phyloP scores from a whole-genome alignment of 306 rosid genomes.

The Rosa chinensis region DNA sequence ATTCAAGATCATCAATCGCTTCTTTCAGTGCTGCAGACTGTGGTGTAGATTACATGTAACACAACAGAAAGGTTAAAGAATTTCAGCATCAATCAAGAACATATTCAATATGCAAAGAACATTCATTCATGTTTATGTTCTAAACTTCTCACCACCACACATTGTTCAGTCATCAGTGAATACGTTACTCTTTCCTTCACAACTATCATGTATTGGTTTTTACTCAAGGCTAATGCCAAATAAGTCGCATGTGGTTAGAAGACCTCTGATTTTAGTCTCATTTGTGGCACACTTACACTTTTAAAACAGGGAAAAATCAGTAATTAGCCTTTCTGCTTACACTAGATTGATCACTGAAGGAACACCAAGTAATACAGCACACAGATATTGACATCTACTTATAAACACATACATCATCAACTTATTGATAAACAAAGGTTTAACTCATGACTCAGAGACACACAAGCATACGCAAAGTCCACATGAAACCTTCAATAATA shows the following conservation, averaged over 20 bases:
- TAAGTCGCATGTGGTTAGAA: no score
- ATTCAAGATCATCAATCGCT: slow-evolving; percentile 96
- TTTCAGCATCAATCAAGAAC: background rate
- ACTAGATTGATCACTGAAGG: background rate
- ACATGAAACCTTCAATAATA: background rate
- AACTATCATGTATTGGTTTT: background rate
- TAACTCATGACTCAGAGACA: background rate
- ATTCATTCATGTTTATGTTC: slow-evolving; percentile 2
- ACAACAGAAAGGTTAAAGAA: background rate
- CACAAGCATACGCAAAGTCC: background rate
- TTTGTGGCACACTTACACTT: background rate
- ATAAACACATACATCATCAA: background rate
- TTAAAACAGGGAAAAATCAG: background rate
- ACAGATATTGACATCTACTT: background rate
- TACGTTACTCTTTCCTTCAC: background rate
- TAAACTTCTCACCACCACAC: background rate
- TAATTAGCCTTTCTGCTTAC: background rate
- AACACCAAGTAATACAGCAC: background rate
- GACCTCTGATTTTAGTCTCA: background rate
- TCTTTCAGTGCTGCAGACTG: slow-evolving; percentile 91
- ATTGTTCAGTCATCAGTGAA: background rate
- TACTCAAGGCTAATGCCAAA: background rate
- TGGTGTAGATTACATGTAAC: slow-evolving; percentile 20
- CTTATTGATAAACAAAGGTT: background rate
- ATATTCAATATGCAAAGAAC: background rate